Evolutionary conservation across 345 rosid species (phyloP).

Genomic region (Raphanus sativus): DNA sequence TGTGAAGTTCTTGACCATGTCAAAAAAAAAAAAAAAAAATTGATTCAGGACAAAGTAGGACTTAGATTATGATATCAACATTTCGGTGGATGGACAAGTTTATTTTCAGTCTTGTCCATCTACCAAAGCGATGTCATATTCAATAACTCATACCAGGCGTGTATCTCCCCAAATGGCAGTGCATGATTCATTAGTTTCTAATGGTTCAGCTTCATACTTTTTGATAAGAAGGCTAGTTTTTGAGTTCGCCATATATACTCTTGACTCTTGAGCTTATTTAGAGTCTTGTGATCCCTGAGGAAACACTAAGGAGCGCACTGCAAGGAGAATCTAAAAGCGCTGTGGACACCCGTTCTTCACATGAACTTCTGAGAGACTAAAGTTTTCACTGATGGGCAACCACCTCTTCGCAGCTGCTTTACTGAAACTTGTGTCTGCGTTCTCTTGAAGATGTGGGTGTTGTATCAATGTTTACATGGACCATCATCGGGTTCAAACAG

Average conservation of each 20-base stretch:
- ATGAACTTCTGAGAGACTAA: too few relatives aligned
- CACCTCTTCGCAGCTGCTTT: too few relatives aligned
- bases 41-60: not conserved
- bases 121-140: slow-evolving; percentile 15
- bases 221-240: not conserved
- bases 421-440: too few relatives aligned
- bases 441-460: too few relatives aligned
- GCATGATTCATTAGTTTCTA: not conserved
- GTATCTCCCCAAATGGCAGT: slow-evolving; percentile 49
- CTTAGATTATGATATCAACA: too few relatives aligned
- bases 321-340: not conserved
- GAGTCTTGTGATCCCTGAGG: slow-evolving; percentile 1
- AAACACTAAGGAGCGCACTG: not conserved
- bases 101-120: slow-evolving; percentile 14
- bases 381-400: too few relatives aligned
- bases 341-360: too few relatives aligned
- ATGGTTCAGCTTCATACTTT: not conserved
- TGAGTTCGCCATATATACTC: slow-evolving; percentile 1
- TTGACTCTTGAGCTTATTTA: slow-evolving; percentile 1
- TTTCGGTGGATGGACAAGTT: not conserved
- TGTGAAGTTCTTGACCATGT: not conserved
- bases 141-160: slow-evolving; percentile 41
- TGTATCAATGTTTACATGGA: too few relatives aligned
- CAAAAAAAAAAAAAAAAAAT: not conserved
- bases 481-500: not conserved